These are phyloP conservation scores for Rhypophila decipiens DNA, from an alignment of 495 filamentous ascomycete genomes.

Conservation along the genomic window DNA sequence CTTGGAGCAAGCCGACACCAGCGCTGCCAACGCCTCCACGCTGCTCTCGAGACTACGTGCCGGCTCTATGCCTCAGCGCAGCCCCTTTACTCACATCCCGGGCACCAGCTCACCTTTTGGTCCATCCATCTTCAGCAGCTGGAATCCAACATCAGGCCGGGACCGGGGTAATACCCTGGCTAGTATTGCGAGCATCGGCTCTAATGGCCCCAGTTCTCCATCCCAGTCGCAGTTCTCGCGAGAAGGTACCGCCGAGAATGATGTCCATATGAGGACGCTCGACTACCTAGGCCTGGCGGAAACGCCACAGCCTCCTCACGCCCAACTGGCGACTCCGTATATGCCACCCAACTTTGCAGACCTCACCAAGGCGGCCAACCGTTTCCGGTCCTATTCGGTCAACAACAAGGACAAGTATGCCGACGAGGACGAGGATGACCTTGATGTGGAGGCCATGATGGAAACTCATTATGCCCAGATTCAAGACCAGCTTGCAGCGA, in stretches of 20 bases:
- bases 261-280: constrained; percentile 81
- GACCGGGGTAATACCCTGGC: constrained; percentile 79
- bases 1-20: constrained; percentile 51
- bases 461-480: constrained; percentile 60
- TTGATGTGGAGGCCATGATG: constrained; percentile 62
- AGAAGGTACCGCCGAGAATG: constrained; percentile 78
- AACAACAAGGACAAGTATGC: constrained; percentile 98
- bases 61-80: constrained; percentile 90
- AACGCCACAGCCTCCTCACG: constrained; percentile 76
- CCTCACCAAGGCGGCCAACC: constrained; percentile 71
- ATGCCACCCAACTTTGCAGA: constrained; percentile 65
- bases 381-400: constrained; percentile 94
- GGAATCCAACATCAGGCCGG: constrained; percentile 59
- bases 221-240: constrained; percentile 83
- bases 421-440: constrained; percentile 84
- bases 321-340: constrained; percentile 66
- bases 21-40: constrained; percentile 55
- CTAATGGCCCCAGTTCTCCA: constrained; percentile 84
- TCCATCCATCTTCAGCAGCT: constrained; percentile 79
- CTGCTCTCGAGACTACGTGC: constrained; percentile 83
- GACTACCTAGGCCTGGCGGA: constrained; percentile 95
- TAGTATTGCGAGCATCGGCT: constrained; percentile 64
- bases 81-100: constrained; percentile 54
- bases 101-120: constrained; percentile 67
- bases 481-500: constrained; percentile 59